These are phyloP conservation scores for Lactarius pseudohatsudake DNA, from an alignment of 768 basidiomycete species.

Conservation along the genomic window DNA sequence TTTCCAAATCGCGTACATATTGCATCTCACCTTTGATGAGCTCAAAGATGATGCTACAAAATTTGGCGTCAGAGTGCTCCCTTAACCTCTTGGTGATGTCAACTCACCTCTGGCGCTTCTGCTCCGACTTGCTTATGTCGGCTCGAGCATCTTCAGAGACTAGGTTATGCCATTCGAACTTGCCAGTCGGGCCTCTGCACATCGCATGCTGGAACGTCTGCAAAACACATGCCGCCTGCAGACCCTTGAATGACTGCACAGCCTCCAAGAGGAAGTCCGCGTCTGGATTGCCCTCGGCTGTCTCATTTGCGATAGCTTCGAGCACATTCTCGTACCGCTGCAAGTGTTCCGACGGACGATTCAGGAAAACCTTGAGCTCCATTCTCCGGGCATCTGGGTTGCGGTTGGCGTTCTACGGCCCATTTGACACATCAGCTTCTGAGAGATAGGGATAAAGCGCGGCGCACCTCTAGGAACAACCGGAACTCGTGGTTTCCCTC, in stretches of 20 bases:
- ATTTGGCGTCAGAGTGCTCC: slow-evolving; percentile 3
- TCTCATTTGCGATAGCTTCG: slow-evolving; percentile 84
- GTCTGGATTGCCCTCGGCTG: slow-evolving; percentile 77
- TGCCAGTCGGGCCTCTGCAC: slow-evolving; percentile 74
- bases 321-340: slow-evolving; percentile 83
- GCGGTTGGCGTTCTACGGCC: slow-evolving; percentile 42
- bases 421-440: background rate
- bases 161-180: slow-evolving; percentile 90
- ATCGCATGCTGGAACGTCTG: slow-evolving; percentile 90
- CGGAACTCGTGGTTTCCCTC: slow-evolving; percentile 80
- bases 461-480: slow-evolving; percentile 76
- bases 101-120: slow-evolving; percentile 81
- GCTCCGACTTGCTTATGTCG: slow-evolving; percentile 66
- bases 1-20: slow-evolving; percentile 89
- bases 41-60: slow-evolving; percentile 81
- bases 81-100: background rate
- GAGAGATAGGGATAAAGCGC: background rate
- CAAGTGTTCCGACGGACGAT: slow-evolving; percentile 76
- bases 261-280: slow-evolving; percentile 81
- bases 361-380: slow-evolving; percentile 78
- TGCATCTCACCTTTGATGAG: slow-evolving; percentile 95
- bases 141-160: slow-evolving; percentile 66
- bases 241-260: slow-evolving; percentile 75
- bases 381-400: slow-evolving; percentile 57
- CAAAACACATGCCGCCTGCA: slow-evolving; percentile 79